phyloP scores from a whole-genome alignment of 2,329 filamentous ascomycete genomes.

The Paecilomyces sp. region DNA sequence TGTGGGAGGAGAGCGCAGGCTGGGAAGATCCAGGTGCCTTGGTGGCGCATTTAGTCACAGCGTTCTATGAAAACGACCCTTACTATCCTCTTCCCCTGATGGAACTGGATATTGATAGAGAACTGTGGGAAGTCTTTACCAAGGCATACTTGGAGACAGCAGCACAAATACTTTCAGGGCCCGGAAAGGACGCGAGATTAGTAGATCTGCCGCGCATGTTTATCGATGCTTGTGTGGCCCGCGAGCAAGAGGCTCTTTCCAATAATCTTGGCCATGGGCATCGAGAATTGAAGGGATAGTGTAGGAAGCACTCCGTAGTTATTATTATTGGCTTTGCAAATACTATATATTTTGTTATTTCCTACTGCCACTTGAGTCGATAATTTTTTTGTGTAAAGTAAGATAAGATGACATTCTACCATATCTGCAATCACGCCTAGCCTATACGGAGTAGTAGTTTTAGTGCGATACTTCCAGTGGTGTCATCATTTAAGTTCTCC shows the following conservation, averaged over 20 bases:
- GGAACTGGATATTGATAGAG: neutral
- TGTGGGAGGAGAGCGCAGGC: constrained; percentile 1
- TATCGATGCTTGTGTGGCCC: neutral
- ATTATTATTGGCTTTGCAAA: too few relatives aligned
- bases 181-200: neutral
- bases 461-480: neutral
- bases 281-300: neutral
- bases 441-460: neutral
- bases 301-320: too few relatives aligned
- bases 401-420: neutral
- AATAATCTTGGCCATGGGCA: neutral
- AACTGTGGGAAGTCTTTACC: neutral
- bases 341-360: neutral
- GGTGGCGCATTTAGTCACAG: constrained; percentile 1
- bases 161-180: neutral
- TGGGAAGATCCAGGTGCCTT: constrained; percentile 1
- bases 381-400: neutral
- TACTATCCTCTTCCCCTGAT: constrained; percentile 5
- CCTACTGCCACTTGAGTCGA: neutral
- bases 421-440: neutral
- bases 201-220: neutral
- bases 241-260: neutral
- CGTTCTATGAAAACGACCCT: constrained; percentile 7
- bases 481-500: neutral
- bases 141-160: neutral